Base-by-base conservation (phyloP, 2,329 filamentous ascomycete genomes). In the Rhytidhysteron rufulum region DNA sequence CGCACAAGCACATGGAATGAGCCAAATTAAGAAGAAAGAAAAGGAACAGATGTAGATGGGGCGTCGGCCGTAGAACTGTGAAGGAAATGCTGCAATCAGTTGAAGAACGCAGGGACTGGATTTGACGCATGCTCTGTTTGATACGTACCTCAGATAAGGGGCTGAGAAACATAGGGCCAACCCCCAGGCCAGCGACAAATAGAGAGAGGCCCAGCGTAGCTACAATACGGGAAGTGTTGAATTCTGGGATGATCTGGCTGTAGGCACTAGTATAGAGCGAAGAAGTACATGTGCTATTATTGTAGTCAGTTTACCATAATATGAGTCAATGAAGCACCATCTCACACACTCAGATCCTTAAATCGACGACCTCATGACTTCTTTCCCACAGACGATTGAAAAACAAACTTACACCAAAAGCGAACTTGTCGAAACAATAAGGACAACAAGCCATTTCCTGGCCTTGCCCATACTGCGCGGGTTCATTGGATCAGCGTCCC, bases 211-310 rank as follows among this genome's bases (percentile, higher is more conserved):
- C 91, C 8, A 95, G 65, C 3, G 88, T 88, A 10, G 85, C 87
- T 18, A 94, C 76, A 36, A 87, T 72, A 41, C 79, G 76, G 0
- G 85, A 85, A 53, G 78, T 78, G 49, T 78, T 68, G 53, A 95
- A 94, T 43, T 94, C 86, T 19, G 72, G 68, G 47, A 83, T 80
- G 66, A 95, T 80, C 63, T 93, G 85, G 15, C 56, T 60, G 62
- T 95, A 96, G 0, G 86, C 93, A 10, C 80, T 80, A 1, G 88
- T 91, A 65, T 96, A 95, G 53, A 95, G 81, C n/a, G 88, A 93
- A 34, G 85, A 90, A 2, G 86, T 80, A 59, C 84, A 88, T 7
- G 89, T 95, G 39, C 85, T 89, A 53, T 38, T 34, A 20, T 45
- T n/a, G n/a, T n/a, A n/a, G n/a, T n/a, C n/a, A n/a, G n/a, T n/a